phyloP scores from a whole-genome alignment of 2,329 filamentous ascomycete species.

The Xylariaceae sp. region DNA sequence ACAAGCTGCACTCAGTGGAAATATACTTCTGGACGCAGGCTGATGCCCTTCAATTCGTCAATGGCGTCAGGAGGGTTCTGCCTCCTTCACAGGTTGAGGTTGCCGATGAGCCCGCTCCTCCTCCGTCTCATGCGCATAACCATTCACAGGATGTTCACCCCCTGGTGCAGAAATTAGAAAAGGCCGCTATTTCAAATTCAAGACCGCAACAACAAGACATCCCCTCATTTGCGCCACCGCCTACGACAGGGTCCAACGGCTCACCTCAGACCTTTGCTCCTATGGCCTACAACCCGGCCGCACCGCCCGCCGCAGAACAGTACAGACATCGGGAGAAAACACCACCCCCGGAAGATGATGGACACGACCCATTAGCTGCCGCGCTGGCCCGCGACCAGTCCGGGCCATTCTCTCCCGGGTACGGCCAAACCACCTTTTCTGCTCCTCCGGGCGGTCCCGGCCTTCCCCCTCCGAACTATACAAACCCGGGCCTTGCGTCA shows the following conservation, averaged over 20 bases:
- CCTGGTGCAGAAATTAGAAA: conserved; percentile 71
- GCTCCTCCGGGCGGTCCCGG: conserved; percentile 36
- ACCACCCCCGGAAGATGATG: conserved; percentile 65
- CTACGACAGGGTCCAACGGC: conserved; percentile 32
- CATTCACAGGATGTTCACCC: conserved; percentile 53
- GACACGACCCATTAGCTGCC: conserved; percentile 54
- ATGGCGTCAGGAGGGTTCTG: conserved; percentile 62
- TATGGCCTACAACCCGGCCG: conserved; percentile 75
- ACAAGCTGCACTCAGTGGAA: conserved; percentile 70
- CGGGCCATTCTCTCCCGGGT: conserved; percentile 47
- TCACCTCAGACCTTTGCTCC: conserved; percentile 50
- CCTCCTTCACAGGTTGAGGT: conserved; percentile 59
- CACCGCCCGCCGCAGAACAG: conserved; percentile 68
- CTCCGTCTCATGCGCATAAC: conserved; percentile 34
- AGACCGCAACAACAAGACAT: conserved; percentile 34
- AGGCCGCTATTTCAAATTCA: conserved; percentile 61
- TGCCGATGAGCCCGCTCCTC: conserved; percentile 58
- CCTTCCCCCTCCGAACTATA: conserved; percentile 34
- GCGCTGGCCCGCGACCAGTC: conserved; percentile 56
- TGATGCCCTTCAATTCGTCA: conserved; percentile 68
- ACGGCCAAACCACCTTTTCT: conserved; percentile 40
- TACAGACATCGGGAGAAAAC: conserved; percentile 75
- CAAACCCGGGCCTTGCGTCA: conserved; percentile 32
- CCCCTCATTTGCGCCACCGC: conserved; percentile 40
- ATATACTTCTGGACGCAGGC: conserved; percentile 76